Base-by-base conservation (phyloP, 2,329 filamentous ascomycete species). In the Aspergillus chevalieri region DNA sequence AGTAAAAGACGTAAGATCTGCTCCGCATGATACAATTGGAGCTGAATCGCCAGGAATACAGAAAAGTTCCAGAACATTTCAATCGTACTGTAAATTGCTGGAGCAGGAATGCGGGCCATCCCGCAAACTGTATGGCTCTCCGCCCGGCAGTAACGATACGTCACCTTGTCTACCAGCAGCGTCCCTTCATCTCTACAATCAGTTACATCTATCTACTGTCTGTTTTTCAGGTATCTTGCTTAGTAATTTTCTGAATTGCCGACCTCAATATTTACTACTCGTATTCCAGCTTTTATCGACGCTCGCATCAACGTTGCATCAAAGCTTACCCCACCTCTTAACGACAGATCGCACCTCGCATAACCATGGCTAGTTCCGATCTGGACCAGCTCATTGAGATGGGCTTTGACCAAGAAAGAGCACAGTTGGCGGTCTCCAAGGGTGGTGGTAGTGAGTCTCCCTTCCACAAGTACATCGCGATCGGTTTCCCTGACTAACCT, bases 371-470 rank as follows among this genome's bases (percentile, higher is more conserved):
- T 47, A 63, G 71, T 5, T 75, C 77, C 50, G 82, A 85, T 63
- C 71, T 84, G 34, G 77, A 83, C 42, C 75, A 78, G 65, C 79
- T 85, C 59, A 67, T 82, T 59, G 80, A 82, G 52, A 85, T 85
- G 82, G 82, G 82, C 70, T 98, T 98, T 65, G 89, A 95, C 56
- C 82, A 83, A 62, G 82, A 89, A 63, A 84, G 88, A 57, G 85
- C 89, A 43, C 81, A 91, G 66, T 73, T 97, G 43, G 93, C 93
- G 33, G 78, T 95, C 56, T 89, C 92, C 72, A 89, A 87, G 64
- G 81, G 84, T 10, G 89, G 90, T 54, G 87, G 87, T 50, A 73
- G 90, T 89, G 75, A 72, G 86, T 75, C 10, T 19, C 38, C n/a
- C 22, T 30, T 15, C 39, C 19, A n/a, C 26, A 30, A 3, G 9